phyloP scores from a whole-genome alignment of 306 rosid genomes.

The Quercus engelmannii region DNA sequence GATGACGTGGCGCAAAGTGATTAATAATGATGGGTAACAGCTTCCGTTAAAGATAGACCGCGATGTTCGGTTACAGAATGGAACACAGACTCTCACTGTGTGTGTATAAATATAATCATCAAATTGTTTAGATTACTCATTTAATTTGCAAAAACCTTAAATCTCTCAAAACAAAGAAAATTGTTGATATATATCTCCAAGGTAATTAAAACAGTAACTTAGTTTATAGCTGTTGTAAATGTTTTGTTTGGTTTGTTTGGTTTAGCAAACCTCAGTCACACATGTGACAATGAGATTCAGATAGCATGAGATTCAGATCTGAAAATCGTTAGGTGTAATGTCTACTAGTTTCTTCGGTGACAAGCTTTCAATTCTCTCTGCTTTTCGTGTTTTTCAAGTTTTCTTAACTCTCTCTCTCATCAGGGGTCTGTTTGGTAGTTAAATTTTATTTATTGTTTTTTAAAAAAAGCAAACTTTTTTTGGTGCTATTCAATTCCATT shows the following conservation, averaged over 20 bases:
- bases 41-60: neutral
- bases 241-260: neutral
- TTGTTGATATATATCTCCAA: neutral
- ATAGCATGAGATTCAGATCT: conserved; percentile 31
- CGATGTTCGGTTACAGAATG: neutral
- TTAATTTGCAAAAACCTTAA: no score
- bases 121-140: no score
- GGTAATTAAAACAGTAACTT: neutral
- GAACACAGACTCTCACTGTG: neutral
- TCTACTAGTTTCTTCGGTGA: neutral
- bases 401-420: conserved; percentile 16
- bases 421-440: conserved; percentile 32
- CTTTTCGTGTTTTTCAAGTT: conserved; percentile 31
- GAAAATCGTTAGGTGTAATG: conserved; percentile 11
- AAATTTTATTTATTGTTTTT: no score
- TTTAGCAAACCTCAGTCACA: neutral
- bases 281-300: no score
- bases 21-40: neutral
- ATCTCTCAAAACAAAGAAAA: no score
- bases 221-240: neutral
- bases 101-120: neutral
- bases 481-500: neutral
- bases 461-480: no score
- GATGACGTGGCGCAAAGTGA: neutral
- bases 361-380: conserved; percentile 27